Conservation (phyloP, 768 basidiomycete species). For the Exsudoporus frostii region DNA sequence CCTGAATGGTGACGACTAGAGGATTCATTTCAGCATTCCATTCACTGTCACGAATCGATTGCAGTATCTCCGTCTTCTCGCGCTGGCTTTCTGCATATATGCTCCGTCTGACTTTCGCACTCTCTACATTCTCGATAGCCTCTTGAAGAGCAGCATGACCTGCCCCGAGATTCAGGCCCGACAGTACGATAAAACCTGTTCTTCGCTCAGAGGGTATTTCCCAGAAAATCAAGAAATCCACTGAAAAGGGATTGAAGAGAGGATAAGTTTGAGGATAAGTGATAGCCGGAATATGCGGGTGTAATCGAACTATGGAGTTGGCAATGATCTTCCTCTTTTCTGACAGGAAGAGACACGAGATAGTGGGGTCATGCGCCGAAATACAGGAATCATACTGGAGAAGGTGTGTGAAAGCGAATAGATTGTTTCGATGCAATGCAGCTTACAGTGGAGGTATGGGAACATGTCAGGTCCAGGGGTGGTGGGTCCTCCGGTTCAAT, state of each 20-base stretch:
- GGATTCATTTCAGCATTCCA: constrained; percentile 85
- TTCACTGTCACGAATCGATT: constrained; percentile 63
- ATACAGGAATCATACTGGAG: constrained; percentile 12
- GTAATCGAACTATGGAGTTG: constrained; percentile 35
- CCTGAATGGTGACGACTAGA: constrained; percentile 48
- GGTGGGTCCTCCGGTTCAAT: constrained; percentile 46
- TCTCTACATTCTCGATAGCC: constrained; percentile 57
- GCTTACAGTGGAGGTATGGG: constrained; percentile 45
- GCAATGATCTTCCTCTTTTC: constrained; percentile 44
- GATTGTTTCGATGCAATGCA: background rate
- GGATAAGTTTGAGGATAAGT: constrained; percentile 69
- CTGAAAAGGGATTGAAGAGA: constrained; percentile 65
- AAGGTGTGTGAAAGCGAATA: background rate
- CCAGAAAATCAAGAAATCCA: constrained; percentile 81
- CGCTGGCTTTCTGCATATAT: constrained; percentile 91
- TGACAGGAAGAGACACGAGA: constrained; percentile 47
- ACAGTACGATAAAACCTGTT: constrained; percentile 56
- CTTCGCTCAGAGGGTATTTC: constrained; percentile 57
- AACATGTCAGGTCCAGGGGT: constrained; percentile 49
- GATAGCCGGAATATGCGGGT: constrained; percentile 55
- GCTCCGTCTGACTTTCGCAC: constrained; percentile 66
- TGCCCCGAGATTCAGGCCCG: constrained; percentile 64
- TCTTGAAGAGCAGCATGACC: constrained; percentile 61
- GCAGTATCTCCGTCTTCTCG: constrained; percentile 63
- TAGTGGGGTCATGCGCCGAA: constrained; percentile 19